phyloP scores from a whole-genome alignment of 257 asterid genomes.

The Solanum peruvianum region DNA sequence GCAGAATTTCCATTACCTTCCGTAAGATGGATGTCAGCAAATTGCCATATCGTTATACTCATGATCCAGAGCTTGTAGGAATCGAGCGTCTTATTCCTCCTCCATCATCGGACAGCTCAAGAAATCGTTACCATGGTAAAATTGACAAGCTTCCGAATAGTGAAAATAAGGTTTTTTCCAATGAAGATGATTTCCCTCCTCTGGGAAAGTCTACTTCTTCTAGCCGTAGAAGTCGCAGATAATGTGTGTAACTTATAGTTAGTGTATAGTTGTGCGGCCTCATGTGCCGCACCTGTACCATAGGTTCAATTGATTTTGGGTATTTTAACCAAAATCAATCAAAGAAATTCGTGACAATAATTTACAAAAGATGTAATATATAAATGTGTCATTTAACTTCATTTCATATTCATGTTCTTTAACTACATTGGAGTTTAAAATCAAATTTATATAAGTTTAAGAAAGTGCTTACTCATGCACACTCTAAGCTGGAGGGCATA shows the following conservation, averaged over 20 bases:
- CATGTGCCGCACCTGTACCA: not conserved
- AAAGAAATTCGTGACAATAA: not conserved
- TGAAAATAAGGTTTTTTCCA: not conserved
- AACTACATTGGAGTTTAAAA: too few relatives aligned
- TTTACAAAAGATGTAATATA: too few relatives aligned
- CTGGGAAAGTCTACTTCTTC: not conserved
- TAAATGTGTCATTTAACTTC: too few relatives aligned
- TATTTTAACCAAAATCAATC: not conserved
- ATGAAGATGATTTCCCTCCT: constrained; percentile 8
- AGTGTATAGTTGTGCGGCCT: not conserved
- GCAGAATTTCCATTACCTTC: constrained; percentile 24
- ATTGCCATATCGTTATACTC: not conserved
- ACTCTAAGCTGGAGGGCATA: too few relatives aligned
- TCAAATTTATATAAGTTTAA: too few relatives aligned
- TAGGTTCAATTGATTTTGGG: not conserved
- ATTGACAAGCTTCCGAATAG: not conserved
- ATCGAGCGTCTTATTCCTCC: not conserved
- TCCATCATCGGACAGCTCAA: not conserved
- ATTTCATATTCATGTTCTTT: too few relatives aligned
- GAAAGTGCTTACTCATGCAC: too few relatives aligned
- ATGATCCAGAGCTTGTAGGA: constrained; percentile 3
- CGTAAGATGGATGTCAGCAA: constrained; percentile 16
- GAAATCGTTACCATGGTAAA: not conserved
- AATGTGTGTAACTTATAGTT: not conserved
- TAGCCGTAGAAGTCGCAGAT: not conserved